A percentile compares a stretch with the other conserved stretches of the same genome.
Conservation (phyloP, 805 yeast genomes). For the Millerago galiae region DNA sequence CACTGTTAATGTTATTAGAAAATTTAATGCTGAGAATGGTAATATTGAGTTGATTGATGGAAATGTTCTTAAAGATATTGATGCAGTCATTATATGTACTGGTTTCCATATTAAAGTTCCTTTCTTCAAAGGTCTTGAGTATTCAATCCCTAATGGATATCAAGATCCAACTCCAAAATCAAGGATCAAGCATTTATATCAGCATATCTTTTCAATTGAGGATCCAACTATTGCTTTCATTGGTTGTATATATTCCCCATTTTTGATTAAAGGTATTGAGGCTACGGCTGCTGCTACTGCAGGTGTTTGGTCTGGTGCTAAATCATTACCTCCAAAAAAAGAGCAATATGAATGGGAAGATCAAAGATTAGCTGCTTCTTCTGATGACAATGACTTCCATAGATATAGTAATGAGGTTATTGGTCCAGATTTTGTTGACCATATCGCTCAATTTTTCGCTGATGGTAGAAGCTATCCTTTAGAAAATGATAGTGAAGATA, state of each 20-base stretch:
- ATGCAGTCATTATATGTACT: conserved; percentile 34
- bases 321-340: conserved; percentile 31
- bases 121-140: conserved; percentile 24
- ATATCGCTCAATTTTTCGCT: not conserved
- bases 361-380: conserved; percentile 15
- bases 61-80: conserved; percentile 27
- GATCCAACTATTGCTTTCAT: conserved; percentile 42
- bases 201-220: conserved; percentile 38
- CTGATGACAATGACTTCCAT: conserved; percentile 22
- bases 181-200: conserved; percentile 35
- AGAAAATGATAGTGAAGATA: not conserved
- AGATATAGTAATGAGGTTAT: conserved; percentile 18
- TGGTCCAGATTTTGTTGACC: not conserved
- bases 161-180: conserved; percentile 21
- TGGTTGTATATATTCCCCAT: conserved; percentile 34
- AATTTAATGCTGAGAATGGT: conserved; percentile 22
- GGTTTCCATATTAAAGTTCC: conserved; percentile 40
- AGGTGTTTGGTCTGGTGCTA: conserved; percentile 46
- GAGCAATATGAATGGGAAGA: conserved; percentile 34
- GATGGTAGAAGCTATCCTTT: not conserved
- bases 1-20: conserved; percentile 25
- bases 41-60: conserved; percentile 26
- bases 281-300: conserved; percentile 48
- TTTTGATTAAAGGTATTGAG: conserved; percentile 45
- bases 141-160: conserved; percentile 20